Conservation (phyloP, 306 rosid genomes). For the Argentina anserina region DNA sequence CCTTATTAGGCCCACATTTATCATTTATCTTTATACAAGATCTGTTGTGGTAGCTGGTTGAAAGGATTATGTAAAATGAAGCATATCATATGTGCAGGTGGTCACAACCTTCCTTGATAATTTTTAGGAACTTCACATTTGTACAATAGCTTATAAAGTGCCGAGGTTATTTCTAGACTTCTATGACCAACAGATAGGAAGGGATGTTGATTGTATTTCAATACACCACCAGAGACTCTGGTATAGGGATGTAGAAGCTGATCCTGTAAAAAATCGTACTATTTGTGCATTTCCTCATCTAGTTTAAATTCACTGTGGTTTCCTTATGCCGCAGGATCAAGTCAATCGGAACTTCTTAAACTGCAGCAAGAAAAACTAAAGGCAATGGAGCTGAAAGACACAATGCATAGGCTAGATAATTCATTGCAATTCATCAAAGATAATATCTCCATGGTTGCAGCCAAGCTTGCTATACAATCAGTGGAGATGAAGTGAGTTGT, state of each 20-base stretch:
- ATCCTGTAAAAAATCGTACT: not conserved
- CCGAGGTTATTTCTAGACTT: not conserved
- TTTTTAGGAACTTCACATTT: not conserved
- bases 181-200: not conserved
- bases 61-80: not conserved
- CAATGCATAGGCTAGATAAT: slow-evolving; percentile 35
- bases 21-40: not conserved
- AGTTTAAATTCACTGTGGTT: not conserved
- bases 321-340: slow-evolving; percentile 29
- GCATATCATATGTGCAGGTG: not conserved
- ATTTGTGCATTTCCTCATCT: not conserved
- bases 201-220: not conserved
- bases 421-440: slow-evolving; percentile 25
- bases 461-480: slow-evolving; percentile 49
- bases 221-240: not conserved
- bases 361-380: slow-evolving; percentile 38
- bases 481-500: slow-evolving; percentile 26
- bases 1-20: not conserved
- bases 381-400: slow-evolving; percentile 46
- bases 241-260: not conserved
- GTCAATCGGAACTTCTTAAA: slow-evolving; percentile 32
- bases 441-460: slow-evolving; percentile 36
- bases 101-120: not conserved
- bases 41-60: not conserved
- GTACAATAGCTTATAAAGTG: not conserved